phyloP scores from a whole-genome alignment of 148 eudicot species.

The Agrostemma githago region DNA sequence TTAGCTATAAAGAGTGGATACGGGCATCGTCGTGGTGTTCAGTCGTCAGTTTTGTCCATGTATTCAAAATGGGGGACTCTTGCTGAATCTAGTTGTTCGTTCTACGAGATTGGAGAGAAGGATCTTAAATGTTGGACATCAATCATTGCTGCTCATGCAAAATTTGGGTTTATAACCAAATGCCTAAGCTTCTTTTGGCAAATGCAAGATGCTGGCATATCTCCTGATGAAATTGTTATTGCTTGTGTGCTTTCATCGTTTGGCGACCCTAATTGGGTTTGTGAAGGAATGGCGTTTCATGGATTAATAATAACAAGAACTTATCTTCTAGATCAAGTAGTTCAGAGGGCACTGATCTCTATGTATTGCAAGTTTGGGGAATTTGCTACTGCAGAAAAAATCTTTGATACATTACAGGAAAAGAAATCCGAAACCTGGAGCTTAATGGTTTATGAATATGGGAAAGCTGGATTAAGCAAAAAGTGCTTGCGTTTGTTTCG shows the following conservation, averaged over 20 bases:
- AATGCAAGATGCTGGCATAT: conserved; percentile 44
- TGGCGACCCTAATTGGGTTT: conserved; percentile 33
- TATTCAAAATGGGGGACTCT: conserved; percentile 53
- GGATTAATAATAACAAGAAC: conserved; percentile 49
- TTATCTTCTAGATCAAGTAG: conserved; percentile 33
- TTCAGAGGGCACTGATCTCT: conserved; percentile 46
- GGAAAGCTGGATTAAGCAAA: conserved; percentile 34
- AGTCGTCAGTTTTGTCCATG: conserved; percentile 57
- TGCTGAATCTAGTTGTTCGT: conserved; percentile 41
- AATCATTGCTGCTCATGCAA: conserved; percentile 49
- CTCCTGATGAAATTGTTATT: conserved; percentile 51
- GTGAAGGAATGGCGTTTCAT: conserved; percentile 61
- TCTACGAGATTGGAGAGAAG: conserved; percentile 41
- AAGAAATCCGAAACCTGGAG: conserved; percentile 51
- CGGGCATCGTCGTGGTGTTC: conserved; percentile 28
- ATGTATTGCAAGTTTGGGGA: conserved; percentile 66
- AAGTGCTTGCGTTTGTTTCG: conserved; percentile 43
- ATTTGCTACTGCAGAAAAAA: conserved; percentile 34
- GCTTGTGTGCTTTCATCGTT: conserved; percentile 54
- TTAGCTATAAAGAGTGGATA: conserved; percentile 52
- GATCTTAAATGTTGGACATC: conserved; percentile 70
- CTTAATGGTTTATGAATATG: conserved; percentile 48
- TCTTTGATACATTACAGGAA: conserved; percentile 34
- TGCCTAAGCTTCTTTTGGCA: conserved; percentile 41
- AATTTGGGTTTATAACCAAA: conserved; percentile 29